These are phyloP conservation scores for Backusella tarrabulga DNA, from an alignment of 192 early-diverging fungal species.

Conservation along the genomic window DNA sequence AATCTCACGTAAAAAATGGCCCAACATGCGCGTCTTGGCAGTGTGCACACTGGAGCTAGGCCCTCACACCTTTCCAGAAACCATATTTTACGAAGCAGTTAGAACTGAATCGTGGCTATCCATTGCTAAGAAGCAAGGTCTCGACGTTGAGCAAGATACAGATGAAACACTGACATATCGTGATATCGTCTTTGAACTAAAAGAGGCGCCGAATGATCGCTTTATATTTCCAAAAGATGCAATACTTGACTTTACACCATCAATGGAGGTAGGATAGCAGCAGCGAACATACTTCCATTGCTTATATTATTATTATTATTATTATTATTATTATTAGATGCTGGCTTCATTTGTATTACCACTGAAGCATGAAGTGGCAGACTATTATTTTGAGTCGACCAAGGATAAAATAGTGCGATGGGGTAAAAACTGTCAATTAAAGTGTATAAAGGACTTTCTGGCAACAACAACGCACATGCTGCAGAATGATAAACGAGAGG, in stretches of 20 bases:
- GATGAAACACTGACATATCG: background rate
- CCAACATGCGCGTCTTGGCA: constrained; percentile 35
- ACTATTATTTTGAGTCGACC: constrained; percentile 19
- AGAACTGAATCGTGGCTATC: constrained; percentile 17
- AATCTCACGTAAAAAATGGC: constrained; percentile 26
- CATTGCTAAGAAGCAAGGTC: constrained; percentile 9
- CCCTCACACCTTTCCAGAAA: constrained; percentile 51
- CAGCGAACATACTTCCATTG: background rate
- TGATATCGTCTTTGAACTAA: constrained; percentile 58
- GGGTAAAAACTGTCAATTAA: background rate
- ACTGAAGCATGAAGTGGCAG: background rate
- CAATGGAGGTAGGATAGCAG: constrained; percentile 15
- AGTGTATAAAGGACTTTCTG: background rate
- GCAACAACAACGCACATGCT: background rate
- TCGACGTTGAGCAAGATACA: background rate
- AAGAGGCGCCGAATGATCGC: constrained; percentile 45
- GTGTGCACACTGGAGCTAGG: constrained; percentile 50
- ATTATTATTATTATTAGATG: constrained; percentile 22
- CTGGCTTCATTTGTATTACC: constrained; percentile 34
- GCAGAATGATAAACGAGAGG: background rate
- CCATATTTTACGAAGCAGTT: constrained; percentile 42
- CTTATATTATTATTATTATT: background rate
- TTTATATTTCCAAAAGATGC: constrained; percentile 57
- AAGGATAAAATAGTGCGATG: constrained; percentile 22
- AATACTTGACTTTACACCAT: constrained; percentile 39